Base-by-base conservation (phyloP, 1,284 basidiomycete species). In the Ustilago xerochloae region DNA sequence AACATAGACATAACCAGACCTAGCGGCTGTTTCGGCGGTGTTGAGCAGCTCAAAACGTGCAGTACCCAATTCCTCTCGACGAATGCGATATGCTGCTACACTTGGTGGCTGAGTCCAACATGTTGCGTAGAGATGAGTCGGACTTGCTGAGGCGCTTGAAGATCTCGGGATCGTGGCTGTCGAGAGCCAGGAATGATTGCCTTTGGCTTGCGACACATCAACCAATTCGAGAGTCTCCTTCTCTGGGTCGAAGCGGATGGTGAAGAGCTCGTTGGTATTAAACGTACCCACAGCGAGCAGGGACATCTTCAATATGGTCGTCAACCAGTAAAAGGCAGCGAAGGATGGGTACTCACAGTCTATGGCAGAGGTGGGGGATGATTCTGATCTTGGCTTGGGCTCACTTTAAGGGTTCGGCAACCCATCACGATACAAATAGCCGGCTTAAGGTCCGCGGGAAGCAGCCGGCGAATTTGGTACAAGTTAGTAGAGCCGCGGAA, bases 111-210 rank as follows among this genome's bases (percentile, higher is more conserved):
- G 61, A 2, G 75, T 77, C 75, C 75, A 77, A 45, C 66, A 69
- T 4, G 75, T 77, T 15, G 75, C 75, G 24, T 75, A 77, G 15
- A 77, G 54, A 22, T 70, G 66, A 1, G 71, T 67, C 1, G 63
- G 63, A 3, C 16, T 6, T 5, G 35, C 36, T 6, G 18, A 18
- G 15, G 22, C 28, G 2, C 6, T 22, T 5, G 41, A 12, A 0
- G 38, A 15, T 12, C 54, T 48, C 0, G 57, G 53, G 15, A 74
- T 55, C 6, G 54, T 59, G 4, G 71, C 69, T 3, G 68, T 66
- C 3, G 75, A 74, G 6, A 77, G 63, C 75, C 75, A 77, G 5
- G 75, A 77, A 30, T 77, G 75, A 41, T 75, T 75, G 26, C 75
- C 75, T 36, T 63, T 62, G 6, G 71, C 75, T 30, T 57, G 28